Evolutionary conservation across 768 basidiomycete genomes (phyloP), one percentile per base, ranked within the genome.

Genomic region (Mycena venus): DNA sequence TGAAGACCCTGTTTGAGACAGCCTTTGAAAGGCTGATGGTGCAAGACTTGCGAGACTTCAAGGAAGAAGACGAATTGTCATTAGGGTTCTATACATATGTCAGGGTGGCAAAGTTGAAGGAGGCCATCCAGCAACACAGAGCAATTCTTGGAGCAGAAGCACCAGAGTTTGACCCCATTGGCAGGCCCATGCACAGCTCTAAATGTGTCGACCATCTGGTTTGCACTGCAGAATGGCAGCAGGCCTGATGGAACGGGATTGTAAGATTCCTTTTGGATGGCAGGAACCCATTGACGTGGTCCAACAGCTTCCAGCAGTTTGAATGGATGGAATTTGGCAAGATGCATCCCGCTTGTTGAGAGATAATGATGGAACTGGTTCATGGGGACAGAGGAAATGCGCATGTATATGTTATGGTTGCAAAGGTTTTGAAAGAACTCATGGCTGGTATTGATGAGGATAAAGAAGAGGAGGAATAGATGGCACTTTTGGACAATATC

Each of bases 171-270:
- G 59, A 61, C n/a, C 36, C 32, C 21, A 14, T 27, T 1, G 10
- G 21, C 25, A 12, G 17, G 36, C 42, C 61, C 21, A 40, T 9
- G 8, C 25, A 32, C 29, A 3, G 10, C 3, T 15, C 47, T 1
- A 23, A 49, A 4, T 64, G 74, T 38, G 15, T 17, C 2, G 15
- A 72, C 47, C 1, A 66, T 2, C 19, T 17, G 2, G 19, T 8
- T 4, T 80, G 79, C 25, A 21, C n/a, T 7, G 40, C 55, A 4
- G 79, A 81, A 44, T 81, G 79, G 80, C 68, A 70, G 6, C n/a
- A 38, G 0, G 21, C 71, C 0, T 81, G 80, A 77, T 79, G 77
- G 77, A 78, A 77, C 51, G 74, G 76, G 0, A 80, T 80, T 74
- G 79, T 73, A 2, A 51, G 63, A 0, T 81, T 70, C 31, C 61